Evolutionary conservation across 2,329 filamentous ascomycete genomes (phyloP), one percentile per base, ranked within the genome.

Genomic region (Alternaria sp.): DNA sequence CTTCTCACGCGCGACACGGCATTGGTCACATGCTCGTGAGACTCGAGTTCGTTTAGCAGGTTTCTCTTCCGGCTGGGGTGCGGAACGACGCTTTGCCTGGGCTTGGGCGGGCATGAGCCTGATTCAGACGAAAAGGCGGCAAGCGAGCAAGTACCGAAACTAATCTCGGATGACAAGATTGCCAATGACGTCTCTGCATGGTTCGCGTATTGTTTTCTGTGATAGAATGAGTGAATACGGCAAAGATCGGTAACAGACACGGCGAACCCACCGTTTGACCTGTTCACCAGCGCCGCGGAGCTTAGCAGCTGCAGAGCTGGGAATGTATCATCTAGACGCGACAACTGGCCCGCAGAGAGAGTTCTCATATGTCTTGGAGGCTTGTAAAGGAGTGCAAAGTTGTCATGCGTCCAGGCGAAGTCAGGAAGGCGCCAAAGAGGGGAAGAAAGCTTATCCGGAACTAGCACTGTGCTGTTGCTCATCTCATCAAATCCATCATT

Each of bases 1-100:
- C 71, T 90, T 91, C 75, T 91, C 89, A 61, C 88, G 84, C 50
- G 86, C 86, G 13, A 82, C 82, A 45, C 88, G 84, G 70, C 88
- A 91, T 65, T 86, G 86, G 68, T 91, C 88, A 76, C 88, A 91
- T 33, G 88, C 88, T 61, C 88, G 81, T 28, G 88, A 90, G 7
- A 90, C 88, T 58, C 88, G 81, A 66, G 88, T 87, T 39, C 87
- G 82, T 75, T 89, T 74, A 69, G 56, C 65, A 54, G 63, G 70
- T 39, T 58, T 72, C 51, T 66, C 65, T 63, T 58, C 57, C 39
- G 60, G 53, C 29, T 65, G 63, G 29, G 62, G 46, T 39, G 57
- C 67, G 48, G 61, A 49, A 58, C 63, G 68, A 51, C 72, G 70
- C 62, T 72, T 73, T 39, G 59, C 55, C 53, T 69, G 63, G 40